phyloP scores from a whole-genome alignment of 768 basidiomycete species.

The Tremella mesenterica region DNA sequence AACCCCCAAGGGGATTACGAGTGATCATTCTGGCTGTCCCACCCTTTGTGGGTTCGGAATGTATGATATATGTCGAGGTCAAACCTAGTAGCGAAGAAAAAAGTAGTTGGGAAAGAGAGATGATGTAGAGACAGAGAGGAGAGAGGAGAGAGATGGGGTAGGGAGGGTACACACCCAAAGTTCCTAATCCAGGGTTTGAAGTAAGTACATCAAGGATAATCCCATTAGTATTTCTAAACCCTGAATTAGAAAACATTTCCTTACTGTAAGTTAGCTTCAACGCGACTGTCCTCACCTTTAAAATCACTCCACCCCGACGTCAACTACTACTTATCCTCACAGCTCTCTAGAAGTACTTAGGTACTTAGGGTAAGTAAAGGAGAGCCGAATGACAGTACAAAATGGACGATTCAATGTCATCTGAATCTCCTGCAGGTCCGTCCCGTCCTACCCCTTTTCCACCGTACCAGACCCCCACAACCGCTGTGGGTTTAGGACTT shows the following conservation, averaged over 20 bases:
- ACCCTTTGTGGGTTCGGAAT: neutral
- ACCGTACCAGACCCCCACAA: no score
- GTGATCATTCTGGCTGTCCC: constrained; percentile 14
- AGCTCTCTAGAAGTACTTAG: no score
- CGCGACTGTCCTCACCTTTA: no score
- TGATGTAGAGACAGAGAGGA: neutral
- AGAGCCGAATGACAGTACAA: no score
- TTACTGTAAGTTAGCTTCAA: no score
- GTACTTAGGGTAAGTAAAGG: no score
- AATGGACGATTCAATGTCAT: neutral
- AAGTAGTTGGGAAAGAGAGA: neutral
- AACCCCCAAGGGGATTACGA: constrained; percentile 22
- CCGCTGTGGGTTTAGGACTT: no score
- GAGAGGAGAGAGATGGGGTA: neutral
- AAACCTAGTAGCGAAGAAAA: neutral
- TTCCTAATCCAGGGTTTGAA: neutral
- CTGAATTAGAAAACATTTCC: constrained; percentile 1
- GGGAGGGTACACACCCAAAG: no score
- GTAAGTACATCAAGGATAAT: neutral
- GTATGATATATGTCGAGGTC: neutral
- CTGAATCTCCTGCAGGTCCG: neutral
- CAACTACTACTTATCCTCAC: no score
- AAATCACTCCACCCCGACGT: no score
- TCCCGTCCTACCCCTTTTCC: no score
- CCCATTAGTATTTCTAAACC: neutral